A percentile compares a stretch with the other conserved stretches of the same genome.
phyloP scores from a whole-genome alignment of 441 rosid species.

The Populus hybrid region DNA sequence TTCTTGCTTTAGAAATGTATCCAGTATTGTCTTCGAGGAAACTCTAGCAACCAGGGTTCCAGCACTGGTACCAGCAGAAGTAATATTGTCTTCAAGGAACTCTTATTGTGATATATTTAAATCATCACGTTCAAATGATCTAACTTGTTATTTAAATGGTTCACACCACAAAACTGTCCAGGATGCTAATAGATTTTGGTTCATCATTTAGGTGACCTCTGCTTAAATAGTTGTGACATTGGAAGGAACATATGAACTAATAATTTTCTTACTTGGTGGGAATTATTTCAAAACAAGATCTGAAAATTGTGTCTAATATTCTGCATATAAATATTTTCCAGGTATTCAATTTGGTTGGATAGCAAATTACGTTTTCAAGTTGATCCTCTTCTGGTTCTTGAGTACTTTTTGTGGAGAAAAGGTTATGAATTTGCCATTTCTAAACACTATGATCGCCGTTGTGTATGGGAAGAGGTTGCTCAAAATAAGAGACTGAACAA shows the following conservation, averaged over 20 bases:
- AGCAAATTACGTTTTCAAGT: constrained; percentile 91
- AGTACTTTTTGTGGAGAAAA: constrained; percentile 94
- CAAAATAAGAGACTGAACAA: constrained; percentile 87
- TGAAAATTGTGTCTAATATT: not conserved
- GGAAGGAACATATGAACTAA: not conserved
- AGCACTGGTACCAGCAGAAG: not conserved
- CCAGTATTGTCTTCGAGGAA: not conserved
- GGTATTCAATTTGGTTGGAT: constrained; percentile 98
- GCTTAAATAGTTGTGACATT: not conserved
- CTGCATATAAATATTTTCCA: constrained; percentile 25
- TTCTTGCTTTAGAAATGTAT: not conserved
- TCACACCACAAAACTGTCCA: not conserved
- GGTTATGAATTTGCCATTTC: constrained; percentile 93
- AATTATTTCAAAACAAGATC: too few species aligned
- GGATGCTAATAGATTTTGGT: not conserved
- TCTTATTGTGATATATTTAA: not conserved
- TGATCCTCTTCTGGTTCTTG: constrained; percentile 82
- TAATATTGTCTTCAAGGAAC: not conserved
- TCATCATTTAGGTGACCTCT: not conserved
- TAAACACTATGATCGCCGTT: constrained; percentile 89
- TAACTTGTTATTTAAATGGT: not conserved
- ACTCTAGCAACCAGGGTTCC: not conserved
- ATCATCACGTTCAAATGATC: not conserved
- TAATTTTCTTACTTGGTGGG: too few species aligned
- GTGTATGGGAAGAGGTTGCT: constrained; percentile 90